Base-by-base conservation (phyloP, 2,329 filamentous ascomycete genomes). In the Rugonectria rugulosa region DNA sequence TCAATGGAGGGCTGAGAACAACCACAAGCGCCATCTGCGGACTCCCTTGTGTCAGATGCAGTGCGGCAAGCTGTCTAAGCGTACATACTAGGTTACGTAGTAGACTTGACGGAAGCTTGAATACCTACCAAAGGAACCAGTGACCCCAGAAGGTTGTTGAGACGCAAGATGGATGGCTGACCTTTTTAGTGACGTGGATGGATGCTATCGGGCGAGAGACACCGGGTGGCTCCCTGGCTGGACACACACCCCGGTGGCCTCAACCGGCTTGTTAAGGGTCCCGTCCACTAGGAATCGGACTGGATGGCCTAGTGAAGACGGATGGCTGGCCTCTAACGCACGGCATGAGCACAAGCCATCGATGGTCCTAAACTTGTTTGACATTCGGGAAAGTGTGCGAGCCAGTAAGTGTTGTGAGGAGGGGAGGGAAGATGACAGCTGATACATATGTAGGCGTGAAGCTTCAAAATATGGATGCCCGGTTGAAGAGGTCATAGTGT, bases 131-230 rank as follows among this genome's bases (percentile, higher is more conserved):
- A 42, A 41, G 20, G 27, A n/a, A n/a, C 9, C 21, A 11, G n/a
- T 26, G 17, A 11, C 23, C 29, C 21, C 31, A 17, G 56, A 53
- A n/a, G 41, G 60, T 47, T 31, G 37, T 26, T 59, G 58, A 57
- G 53, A 65, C 50, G 56, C 54, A 49, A 56, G 29, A 41, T 49
- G 23, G 53, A 26, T 42, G 42, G 23, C 23, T 32, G 29, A 32
- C 29, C 29, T 14, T 14, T 31, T 40, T 23, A 54, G 51, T 58
- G 56, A 66, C 57, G 60, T 64, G 63, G 60, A 62, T 62, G 51
- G 45, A 61, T 64, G 53, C 46, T 50, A 62, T 55, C 54, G 46
- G 54, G 50, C 51, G 51, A 54, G 37, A 53, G 41, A 20, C 52
- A 26, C 40, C 50, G 34, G 55, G 53, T 57, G 57, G 53, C 53